These are phyloP conservation scores for Globisporangium paddicum DNA, from an alignment of 352 stramenopile species.

Conservation along the genomic window DNA sequence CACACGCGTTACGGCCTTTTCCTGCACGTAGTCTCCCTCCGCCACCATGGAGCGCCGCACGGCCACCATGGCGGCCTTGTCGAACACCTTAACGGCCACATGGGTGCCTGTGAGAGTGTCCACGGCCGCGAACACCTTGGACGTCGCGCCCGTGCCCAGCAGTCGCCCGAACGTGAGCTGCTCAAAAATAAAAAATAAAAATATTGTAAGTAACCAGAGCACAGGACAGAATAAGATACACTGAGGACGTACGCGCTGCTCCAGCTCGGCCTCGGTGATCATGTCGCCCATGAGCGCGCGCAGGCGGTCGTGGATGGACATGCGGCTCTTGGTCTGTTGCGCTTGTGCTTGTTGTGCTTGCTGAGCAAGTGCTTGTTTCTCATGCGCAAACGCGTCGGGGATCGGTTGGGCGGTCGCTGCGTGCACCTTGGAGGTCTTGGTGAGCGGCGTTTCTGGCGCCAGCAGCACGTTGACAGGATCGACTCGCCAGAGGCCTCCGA, in stretches of 20 bases:
- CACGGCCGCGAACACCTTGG: conserved; percentile 67
- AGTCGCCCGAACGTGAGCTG: conserved; percentile 58
- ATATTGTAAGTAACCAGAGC: no score
- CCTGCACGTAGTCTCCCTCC: conserved; percentile 42
- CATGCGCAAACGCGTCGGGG: conserved; percentile 5
- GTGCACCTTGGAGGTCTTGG: conserved; percentile 27
- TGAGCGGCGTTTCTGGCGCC: conserved; percentile 4
- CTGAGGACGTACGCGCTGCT: conserved; percentile 32
- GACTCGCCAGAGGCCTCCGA: conserved; percentile 43
- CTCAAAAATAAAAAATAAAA: conserved; percentile 11
- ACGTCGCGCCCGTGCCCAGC: conserved; percentile 66
- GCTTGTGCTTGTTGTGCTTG: conserved; percentile 1
- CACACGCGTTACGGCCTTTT: conserved; percentile 72
- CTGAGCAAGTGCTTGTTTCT: neutral
- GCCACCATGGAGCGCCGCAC: conserved; percentile 72
- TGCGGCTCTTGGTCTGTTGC: neutral
- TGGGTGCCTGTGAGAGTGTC: conserved; percentile 37
- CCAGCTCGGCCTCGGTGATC: conserved; percentile 55
- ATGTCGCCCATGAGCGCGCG: conserved; percentile 56
- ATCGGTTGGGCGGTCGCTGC: neutral
- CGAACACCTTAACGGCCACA: conserved; percentile 80
- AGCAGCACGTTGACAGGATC: conserved; percentile 28
- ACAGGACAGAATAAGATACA: neutral
- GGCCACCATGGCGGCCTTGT: conserved; percentile 80
- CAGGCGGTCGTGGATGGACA: conserved; percentile 58